Base-by-base conservation (phyloP, 495 filamentous ascomycete species). In the Aspergillus olivimuriae region DNA sequence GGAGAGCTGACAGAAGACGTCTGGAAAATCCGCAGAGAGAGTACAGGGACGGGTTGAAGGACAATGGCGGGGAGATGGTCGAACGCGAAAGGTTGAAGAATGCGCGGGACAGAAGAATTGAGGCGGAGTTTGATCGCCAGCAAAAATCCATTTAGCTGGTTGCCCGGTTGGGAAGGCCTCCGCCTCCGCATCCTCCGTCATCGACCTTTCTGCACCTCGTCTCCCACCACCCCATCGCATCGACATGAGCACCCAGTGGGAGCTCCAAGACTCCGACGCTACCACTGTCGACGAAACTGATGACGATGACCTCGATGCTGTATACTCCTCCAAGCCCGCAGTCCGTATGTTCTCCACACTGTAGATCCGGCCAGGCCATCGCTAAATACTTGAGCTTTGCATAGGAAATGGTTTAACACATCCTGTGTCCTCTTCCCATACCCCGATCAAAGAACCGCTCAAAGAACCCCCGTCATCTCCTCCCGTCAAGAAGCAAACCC, bases 221-320 rank as follows among this genome's bases (percentile, higher is more conserved):
- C 6, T 43, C 40, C 14, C 30, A n/a, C 28, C 18, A n/a, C 18
- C 15, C n/a, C 16, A 3, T 19, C 18, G 1, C 16, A 28, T 42
- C 12, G 36, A 33, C 4, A 60, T 60, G 57, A 48, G 46, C 36
- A 46, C 43, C 14, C 39, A 37, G 22, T 45, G 45, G 41, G 58
- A 58, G 18, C 15, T 57, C 10, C 48, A 45, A 28, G 28, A 46
- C 6, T 41, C 48, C 3, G 62, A 66, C 39, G 46, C 52, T 18
- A 60, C 58, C n/a, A 55, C 44, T 0, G 44, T 63, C 35, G 56
- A 60, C 46, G 56, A 60, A 46, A 63, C 60, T 9, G 63, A 62
- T 34, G 66, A 72, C 39, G 69, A 74, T 35, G 68, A 71, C 44
- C 46, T 69, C 24, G 60, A 70, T 39, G 44, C 48, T 36, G 57